Conservation (phyloP, 345 rosid genomes). For the Linum lewisii region DNA sequence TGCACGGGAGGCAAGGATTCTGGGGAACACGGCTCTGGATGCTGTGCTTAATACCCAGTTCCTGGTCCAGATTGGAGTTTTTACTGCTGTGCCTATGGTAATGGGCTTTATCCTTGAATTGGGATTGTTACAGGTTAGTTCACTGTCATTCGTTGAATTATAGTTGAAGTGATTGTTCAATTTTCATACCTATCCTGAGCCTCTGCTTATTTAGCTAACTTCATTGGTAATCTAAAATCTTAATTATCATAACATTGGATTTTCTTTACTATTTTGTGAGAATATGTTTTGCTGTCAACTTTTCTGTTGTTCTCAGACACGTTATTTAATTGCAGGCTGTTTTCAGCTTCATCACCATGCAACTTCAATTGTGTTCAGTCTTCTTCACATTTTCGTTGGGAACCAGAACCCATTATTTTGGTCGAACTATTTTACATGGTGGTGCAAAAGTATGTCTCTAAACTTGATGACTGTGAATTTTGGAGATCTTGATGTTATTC, state of each 20-base stretch:
- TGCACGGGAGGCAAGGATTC: constrained; percentile 35
- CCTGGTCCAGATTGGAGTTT: constrained; percentile 94
- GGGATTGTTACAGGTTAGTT: constrained; percentile 82
- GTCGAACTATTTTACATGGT: constrained; percentile 98
- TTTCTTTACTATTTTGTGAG: too few species aligned
- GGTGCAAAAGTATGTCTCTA: constrained; percentile 76
- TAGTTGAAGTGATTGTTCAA: not conserved
- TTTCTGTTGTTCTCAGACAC: too few species aligned
- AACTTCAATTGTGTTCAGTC: constrained; percentile 91
- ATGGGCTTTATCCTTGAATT: constrained; percentile 96
- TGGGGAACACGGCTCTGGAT: constrained; percentile 79
- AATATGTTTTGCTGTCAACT: too few species aligned
- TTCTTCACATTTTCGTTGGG: constrained; percentile 98
- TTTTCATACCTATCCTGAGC: not conserved
- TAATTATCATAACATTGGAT: too few species aligned
- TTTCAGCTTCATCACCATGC: constrained; percentile 94
- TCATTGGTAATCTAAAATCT: too few species aligned
- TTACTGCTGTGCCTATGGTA: constrained; percentile 97
- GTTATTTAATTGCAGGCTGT: constrained; percentile 53
- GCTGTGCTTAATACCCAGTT: constrained; percentile 91
- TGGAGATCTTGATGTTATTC: not conserved
- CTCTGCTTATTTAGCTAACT: constrained; percentile 2
- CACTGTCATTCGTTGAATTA: constrained; percentile 7
- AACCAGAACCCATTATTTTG: constrained; percentile 96
- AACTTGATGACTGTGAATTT: not conserved